Base-by-base conservation (phyloP, 495 filamentous ascomycete species). In the Rusavskia elegans region DNA sequence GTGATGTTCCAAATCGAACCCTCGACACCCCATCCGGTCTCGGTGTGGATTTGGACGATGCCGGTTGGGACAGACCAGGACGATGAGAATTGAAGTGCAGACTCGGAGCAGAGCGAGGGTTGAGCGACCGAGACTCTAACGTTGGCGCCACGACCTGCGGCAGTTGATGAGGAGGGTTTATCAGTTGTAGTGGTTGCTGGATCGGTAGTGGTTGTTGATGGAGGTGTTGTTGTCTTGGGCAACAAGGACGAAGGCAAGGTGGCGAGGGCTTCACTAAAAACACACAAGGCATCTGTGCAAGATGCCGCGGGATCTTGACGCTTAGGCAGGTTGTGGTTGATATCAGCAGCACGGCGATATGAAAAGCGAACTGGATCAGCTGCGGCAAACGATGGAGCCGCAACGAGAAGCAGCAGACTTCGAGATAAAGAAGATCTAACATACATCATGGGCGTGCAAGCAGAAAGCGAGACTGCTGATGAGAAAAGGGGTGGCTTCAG, bases 1-100 rank as follows among this genome's bases (percentile, higher is more conserved):
- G 51, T 20, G 21, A 53, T 25, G 14, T 53, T 48, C 39, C 51
- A 48, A 23, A 40, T 52, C 45, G 39, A 51, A 20, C 49, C 49
- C 20, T 51, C 30, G 4, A 40, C 49, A 0, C 49, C 49, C 49
- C 49, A 51, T 14, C 49, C 49, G 7, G 20, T 39, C 29, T 51
- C 41, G 20, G 41, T 21, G 10, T 45, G 41, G 41, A 45, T 45
- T 5, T 19, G 16, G 41, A 45, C 11, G 20, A 25, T 20, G 16
- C 41, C 41, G 20, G 41, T 45, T 21, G 41, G 41, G 3, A 45
- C n/a, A 5, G 41, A 17, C 10, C 11, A 19, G 20, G 41, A 16
- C 16, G 41, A 45, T 19, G 41, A 45, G 7, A 45, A 45, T 45
- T 45, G 41, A 2, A 45, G 20, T 11, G 41, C 41, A 45, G 41